phyloP scores from a whole-genome alignment of 2,329 filamentous ascomycete genomes.

The Tolypocladium cylindrosporum region DNA sequence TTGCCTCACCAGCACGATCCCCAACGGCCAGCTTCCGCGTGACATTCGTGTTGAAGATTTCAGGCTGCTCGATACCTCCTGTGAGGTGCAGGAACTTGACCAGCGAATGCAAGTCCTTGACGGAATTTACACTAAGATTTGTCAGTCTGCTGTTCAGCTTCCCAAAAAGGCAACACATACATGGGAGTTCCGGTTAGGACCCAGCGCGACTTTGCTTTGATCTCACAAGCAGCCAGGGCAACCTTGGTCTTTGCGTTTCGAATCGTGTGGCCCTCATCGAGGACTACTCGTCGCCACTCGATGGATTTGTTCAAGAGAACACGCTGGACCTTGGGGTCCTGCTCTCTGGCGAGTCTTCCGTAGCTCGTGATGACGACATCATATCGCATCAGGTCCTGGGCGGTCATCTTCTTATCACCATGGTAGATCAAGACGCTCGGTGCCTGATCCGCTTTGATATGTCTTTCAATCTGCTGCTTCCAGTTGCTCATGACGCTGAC shows the following conservation, averaged over 20 bases:
- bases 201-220: conserved; percentile 68
- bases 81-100: conserved; percentile 67
- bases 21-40: conserved; percentile 55
- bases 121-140: conserved; percentile 55
- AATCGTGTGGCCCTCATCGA: conserved; percentile 78
- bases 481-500: conserved; percentile 87
- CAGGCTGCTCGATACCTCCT: conserved; percentile 62
- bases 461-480: conserved; percentile 66
- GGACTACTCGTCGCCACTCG: conserved; percentile 67
- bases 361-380: conserved; percentile 81
- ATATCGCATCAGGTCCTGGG: conserved; percentile 49
- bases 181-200: conserved; percentile 74
- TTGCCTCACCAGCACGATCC: conserved; percentile 44
- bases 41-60: conserved; percentile 56
- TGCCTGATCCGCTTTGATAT: conserved; percentile 53
- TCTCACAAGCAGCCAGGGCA: conserved; percentile 54
- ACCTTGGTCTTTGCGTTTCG: conserved; percentile 67
- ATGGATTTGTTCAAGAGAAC: conserved; percentile 28
- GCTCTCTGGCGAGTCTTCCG: conserved; percentile 62
- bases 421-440: conserved; percentile 69
- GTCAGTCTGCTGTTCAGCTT: not conserved
- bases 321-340: conserved; percentile 32
- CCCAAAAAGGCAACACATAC: conserved; percentile 25
- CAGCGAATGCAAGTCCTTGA: conserved; percentile 73
- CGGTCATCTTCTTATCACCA: conserved; percentile 47